These are phyloP conservation scores for Xylariaceae sp. DNA, from an alignment of 2,329 filamentous ascomycete genomes.

Conservation along the genomic window DNA sequence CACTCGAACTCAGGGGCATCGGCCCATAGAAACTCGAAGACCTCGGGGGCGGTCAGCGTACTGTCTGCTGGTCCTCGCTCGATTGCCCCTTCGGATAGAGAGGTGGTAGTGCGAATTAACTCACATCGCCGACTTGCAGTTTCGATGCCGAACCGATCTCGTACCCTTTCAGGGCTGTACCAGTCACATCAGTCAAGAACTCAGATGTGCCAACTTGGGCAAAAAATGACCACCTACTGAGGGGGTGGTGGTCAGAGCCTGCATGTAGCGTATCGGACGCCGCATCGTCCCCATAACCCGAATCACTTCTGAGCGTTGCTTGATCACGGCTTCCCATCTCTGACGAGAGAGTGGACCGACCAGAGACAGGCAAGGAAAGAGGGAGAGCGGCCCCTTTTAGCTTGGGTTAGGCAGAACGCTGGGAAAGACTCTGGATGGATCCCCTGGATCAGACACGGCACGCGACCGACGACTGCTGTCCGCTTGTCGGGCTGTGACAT, in stretches of 20 bases:
- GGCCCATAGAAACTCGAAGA: conserved; percentile 32
- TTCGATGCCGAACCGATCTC: conserved; percentile 27
- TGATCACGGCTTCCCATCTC: conserved; percentile 29
- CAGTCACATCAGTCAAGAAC: conserved; percentile 1
- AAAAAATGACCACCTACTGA: conserved; percentile 20
- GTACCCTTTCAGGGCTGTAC: conserved; percentile 27
- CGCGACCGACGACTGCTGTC: neutral
- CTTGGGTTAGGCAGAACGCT: conserved; percentile 14
- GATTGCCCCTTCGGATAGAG: conserved; percentile 1
- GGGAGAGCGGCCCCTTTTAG: no score
- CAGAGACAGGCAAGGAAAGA: no score
- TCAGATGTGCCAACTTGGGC: neutral
- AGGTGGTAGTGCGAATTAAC: conserved; percentile 9
- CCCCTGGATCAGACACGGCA: no score
- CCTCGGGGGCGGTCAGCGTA: conserved; percentile 13
- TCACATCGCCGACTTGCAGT: conserved; percentile 29
- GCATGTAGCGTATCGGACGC: conserved; percentile 20
- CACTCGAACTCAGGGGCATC: conserved; percentile 28
- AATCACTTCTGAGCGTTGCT: conserved; percentile 27
- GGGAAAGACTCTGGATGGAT: no score
- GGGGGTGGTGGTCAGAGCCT: conserved; percentile 23
- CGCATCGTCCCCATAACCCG: conserved; percentile 27
- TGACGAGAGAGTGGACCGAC: conserved; percentile 21
- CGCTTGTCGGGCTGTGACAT: neutral
- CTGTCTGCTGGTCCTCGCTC: no score